Conservation (phyloP, 2,329 filamentous ascomycete genomes). For the Bimuria novae-zelandiae region DNA sequence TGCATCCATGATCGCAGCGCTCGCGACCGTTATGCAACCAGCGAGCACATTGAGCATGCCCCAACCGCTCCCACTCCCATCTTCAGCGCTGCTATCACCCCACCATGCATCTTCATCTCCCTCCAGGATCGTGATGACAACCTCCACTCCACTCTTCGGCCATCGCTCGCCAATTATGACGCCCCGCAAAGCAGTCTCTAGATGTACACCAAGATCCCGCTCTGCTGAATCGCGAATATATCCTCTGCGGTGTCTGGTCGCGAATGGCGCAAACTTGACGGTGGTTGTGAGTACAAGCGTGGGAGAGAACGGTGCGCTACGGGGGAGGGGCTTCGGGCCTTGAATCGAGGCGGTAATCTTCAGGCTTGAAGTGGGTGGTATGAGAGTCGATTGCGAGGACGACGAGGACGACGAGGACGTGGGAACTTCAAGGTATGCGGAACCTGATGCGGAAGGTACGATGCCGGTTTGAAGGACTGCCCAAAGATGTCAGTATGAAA, state of each 20-base stretch:
- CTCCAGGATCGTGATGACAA: constrained; percentile 90
- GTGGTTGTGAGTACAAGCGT: constrained; percentile 90
- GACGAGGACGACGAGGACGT: constrained; percentile 55
- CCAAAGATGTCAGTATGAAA: background rate
- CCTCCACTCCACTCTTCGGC: constrained; percentile 98
- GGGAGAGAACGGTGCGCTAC: constrained; percentile 88
- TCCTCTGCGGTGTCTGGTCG: constrained; percentile 77
- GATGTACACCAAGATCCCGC: constrained; percentile 84
- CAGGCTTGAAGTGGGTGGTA: constrained; percentile 66
- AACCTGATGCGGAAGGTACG: constrained; percentile 90
- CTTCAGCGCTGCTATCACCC: constrained; percentile 53
- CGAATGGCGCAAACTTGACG: constrained; percentile 96
- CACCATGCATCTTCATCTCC: constrained; percentile 81
- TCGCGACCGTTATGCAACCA: constrained; percentile 90
- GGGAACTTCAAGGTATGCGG: constrained; percentile 75
- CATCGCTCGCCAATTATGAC: constrained; percentile 91
- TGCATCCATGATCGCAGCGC: constrained; percentile 89
- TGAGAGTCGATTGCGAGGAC: constrained; percentile 51
- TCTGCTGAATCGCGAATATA: constrained; percentile 86
- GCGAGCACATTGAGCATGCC: constrained; percentile 90
- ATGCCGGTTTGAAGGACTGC: constrained; percentile 88
- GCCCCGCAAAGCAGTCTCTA: constrained; percentile 87
- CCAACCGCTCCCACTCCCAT: constrained; percentile 69
- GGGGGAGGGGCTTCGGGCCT: constrained; percentile 86
- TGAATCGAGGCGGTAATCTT: constrained; percentile 95